Evolutionary conservation across 1,139 yeast genomes (phyloP).

Genomic region (Meyerozyma smithsonii): DNA sequence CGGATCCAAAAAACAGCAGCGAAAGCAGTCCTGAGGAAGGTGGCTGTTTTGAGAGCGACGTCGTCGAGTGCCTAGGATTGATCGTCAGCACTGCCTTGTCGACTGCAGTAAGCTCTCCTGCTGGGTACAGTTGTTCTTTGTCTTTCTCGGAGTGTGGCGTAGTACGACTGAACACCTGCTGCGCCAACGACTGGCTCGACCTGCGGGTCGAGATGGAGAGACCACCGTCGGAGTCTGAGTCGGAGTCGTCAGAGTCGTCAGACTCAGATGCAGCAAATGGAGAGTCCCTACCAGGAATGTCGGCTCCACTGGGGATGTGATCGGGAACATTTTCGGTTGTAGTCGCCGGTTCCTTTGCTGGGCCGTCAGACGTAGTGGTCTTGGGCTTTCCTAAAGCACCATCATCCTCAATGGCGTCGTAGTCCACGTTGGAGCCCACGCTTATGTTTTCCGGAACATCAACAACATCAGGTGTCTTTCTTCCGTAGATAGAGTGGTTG

Average conservation of each 20-base stretch:
- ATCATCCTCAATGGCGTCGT: constrained; percentile 28
- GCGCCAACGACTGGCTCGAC: constrained; percentile 45
- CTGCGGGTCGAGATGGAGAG: constrained; percentile 37
- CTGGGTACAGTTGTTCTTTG: constrained; percentile 18
- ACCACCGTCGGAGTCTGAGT: constrained; percentile 25
- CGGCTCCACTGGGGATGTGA: neutral
- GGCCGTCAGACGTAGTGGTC: neutral
- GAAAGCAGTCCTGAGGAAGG: constrained; percentile 37
- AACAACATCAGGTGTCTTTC: constrained; percentile 32
- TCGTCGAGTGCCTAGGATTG: constrained; percentile 32
- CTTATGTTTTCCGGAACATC: constrained; percentile 44
- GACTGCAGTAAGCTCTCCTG: constrained; percentile 22
- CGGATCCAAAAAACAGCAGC: constrained; percentile 27
- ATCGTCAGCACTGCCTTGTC: constrained; percentile 23
- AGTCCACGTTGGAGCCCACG: constrained; percentile 38
- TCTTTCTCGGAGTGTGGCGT: constrained; percentile 9
- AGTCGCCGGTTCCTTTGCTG: neutral
- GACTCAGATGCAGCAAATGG: constrained; percentile 3
- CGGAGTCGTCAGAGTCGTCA: constrained; percentile 4
- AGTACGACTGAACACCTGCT: constrained; percentile 33
- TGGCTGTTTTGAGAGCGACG: constrained; percentile 38
- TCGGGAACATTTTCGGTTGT: neutral
- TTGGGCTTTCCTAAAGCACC: constrained; percentile 7
- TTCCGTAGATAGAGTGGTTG: constrained; percentile 40
- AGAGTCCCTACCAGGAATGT: neutral